Evolutionary conservation across 2,329 filamentous ascomycete species (phyloP).

Genomic region (Corniculantispora saksenae): DNA sequence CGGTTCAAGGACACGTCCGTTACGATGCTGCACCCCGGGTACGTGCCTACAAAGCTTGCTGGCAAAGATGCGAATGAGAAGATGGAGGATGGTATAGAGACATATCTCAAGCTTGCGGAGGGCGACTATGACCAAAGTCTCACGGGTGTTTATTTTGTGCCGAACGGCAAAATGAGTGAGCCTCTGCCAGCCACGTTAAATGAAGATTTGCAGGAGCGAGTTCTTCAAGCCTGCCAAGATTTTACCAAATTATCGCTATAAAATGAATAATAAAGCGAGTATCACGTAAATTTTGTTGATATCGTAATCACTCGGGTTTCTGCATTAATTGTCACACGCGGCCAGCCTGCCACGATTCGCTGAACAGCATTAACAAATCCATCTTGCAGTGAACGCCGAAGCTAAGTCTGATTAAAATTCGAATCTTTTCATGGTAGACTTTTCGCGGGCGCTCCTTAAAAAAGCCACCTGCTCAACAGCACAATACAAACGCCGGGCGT

Average conservation of each 20-base stretch:
- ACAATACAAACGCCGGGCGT: too few species aligned
- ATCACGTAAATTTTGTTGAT: too few species aligned
- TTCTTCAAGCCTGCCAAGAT: slow-evolving; percentile 23
- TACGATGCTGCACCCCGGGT: slow-evolving; percentile 26
- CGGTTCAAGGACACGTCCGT: slow-evolving; percentile 24
- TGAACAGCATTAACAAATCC: too few species aligned
- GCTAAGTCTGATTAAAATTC: too few species aligned
- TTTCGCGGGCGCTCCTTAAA: too few species aligned
- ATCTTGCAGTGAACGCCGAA: too few species aligned
- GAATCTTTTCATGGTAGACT: too few species aligned
- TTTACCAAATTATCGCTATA: not conserved
- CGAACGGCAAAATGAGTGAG: slow-evolving; percentile 23
- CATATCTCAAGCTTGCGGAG: slow-evolving; percentile 26
- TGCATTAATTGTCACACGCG: too few species aligned
- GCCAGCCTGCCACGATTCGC: too few species aligned
- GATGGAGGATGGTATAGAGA: slow-evolving; percentile 26
- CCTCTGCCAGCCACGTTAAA: slow-evolving; percentile 20
- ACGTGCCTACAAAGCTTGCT: slow-evolving; percentile 26
- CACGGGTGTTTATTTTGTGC: slow-evolving; percentile 25
- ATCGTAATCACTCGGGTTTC: too few species aligned
- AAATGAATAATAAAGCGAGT: too few species aligned
- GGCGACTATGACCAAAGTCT: slow-evolving; percentile 25
- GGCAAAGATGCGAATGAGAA: slow-evolving; percentile 17
- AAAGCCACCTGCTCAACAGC: too few species aligned
- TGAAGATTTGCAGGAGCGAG: slow-evolving; percentile 22